Evolutionary conservation across 2,329 filamentous ascomycete species (phyloP).

Genomic region (Ustilaginoidea virens): DNA sequence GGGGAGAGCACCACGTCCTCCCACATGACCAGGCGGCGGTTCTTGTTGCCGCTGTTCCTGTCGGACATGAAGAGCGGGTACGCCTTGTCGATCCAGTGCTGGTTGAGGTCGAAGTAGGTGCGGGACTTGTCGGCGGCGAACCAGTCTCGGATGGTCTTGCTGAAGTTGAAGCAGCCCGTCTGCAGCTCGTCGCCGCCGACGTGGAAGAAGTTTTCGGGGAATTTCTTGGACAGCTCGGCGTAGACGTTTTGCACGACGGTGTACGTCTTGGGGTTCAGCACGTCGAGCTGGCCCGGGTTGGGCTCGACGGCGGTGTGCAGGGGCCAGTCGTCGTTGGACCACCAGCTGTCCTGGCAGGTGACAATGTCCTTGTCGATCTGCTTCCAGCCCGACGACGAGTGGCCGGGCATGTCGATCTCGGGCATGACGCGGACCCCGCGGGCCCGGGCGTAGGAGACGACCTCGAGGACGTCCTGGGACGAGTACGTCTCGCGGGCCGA

Average conservation of each 20-base stretch:
- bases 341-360: conserved; percentile 40
- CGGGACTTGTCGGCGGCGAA: conserved; percentile 28
- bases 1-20: conserved; percentile 32
- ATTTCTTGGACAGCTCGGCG: conserved; percentile 32
- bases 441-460: conserved; percentile 33
- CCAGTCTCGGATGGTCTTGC: conserved; percentile 29
- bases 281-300: conserved; percentile 39
- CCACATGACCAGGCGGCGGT: conserved; percentile 41
- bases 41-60: conserved; percentile 11
- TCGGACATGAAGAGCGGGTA: conserved; percentile 29
- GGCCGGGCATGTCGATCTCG: conserved; percentile 42
- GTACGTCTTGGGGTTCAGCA: conserved; percentile 39
- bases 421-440: conserved; percentile 40
- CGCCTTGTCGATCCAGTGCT: conserved; percentile 37
- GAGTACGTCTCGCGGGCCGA: conserved; percentile 31
- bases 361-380: conserved; percentile 36
- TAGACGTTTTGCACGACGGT: conserved; percentile 37
- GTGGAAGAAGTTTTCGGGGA: conserved; percentile 38
- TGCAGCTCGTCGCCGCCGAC: conserved; percentile 41
- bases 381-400: conserved; percentile 37
- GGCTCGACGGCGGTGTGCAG: conserved; percentile 37
- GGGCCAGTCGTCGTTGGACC: conserved; percentile 41
- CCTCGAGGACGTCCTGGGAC: conserved; percentile 22
- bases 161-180: conserved; percentile 39
- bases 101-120: conserved; percentile 32